Base-by-base conservation (phyloP, 2,329 filamentous ascomycete species). In the Pseudogymnoascus sp. region DNA sequence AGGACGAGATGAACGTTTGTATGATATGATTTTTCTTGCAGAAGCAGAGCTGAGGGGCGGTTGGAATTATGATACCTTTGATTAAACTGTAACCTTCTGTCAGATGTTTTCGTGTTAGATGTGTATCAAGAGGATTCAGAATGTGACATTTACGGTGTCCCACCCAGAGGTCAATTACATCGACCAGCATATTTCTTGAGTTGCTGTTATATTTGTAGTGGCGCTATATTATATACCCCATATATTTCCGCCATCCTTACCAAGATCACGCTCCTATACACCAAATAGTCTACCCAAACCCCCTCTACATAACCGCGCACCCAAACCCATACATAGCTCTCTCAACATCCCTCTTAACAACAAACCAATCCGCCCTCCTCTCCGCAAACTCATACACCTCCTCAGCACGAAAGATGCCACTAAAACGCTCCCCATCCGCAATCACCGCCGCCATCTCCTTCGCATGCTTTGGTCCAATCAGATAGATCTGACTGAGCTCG, bases 321-420 rank as follows among this genome's bases (percentile, higher is more conserved):
- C 94, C 93, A 72, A 96, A 84, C 4, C 94, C 94, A 75, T 97
- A 97, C 91, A 99, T 97, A 64, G 91, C 91, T 75, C 89, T 88
- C 78, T 99, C 94, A 5, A 99, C 94, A 65, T 91, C 85, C 65
- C 83, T 85, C 76, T 88, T 89, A 9, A 99, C 90, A 68, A 88
- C 82, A 72, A 94, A 96, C 94, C 94, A 99, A 76, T 99, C 94
- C 58, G 92, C 92, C 67, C 94, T 80, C 66, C 94, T 80, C 75
- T 97, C 91, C 1, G 93, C 94, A 77, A 95, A 99, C 77, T 97
- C 93, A 70, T 96, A 96, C 3, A 97, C 94, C 77, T 99, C 94
- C 73, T 99, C 94, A 0, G 93, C 90, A 18, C 92, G 83, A 70
- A 97, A 97, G 57, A 99, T 89, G 11, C 94, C 94, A 25, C 89